These are phyloP conservation scores for Boletus rex-veris DNA, from an alignment of 768 basidiomycete species.

Conservation along the genomic window DNA sequence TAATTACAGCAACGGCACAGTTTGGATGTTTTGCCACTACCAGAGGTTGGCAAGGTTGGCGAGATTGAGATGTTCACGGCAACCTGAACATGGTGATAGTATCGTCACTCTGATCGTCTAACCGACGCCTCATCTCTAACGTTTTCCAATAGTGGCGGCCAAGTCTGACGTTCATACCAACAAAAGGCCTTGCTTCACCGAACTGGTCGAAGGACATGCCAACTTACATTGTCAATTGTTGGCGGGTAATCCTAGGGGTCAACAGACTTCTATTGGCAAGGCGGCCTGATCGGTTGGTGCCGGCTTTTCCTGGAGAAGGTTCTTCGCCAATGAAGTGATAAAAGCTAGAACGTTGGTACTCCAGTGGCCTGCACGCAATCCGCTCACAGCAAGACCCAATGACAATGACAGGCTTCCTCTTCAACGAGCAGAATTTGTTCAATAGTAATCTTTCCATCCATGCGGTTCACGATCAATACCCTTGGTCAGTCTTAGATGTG, in stretches of 20 bases:
- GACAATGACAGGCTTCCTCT: neutral
- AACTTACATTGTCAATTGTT: too few species aligned
- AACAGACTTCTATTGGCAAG: neutral
- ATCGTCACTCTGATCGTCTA: too few species aligned
- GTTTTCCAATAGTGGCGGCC: neutral
- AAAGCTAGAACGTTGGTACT: constrained; percentile 4
- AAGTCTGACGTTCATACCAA: neutral
- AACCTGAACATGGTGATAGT: too few species aligned
- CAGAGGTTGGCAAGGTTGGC: constrained; percentile 9
- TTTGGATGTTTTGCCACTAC: neutral
- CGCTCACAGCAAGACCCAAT: neutral
- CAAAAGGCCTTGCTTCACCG: too few species aligned
- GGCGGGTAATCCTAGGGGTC: too few species aligned
- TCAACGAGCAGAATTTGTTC: neutral
- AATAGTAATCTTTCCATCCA: neutral
- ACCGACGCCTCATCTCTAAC: too few species aligned
- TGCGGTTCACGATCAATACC: neutral
- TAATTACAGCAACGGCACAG: neutral
- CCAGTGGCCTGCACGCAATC: neutral
- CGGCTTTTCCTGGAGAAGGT: neutral
- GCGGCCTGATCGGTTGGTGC: neutral
- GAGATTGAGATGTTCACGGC: neutral
- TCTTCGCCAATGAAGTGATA: neutral
- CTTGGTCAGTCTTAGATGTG: neutral
- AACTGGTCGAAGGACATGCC: too few species aligned